Evolutionary conservation across 2,329 filamentous ascomycete species (phyloP).

Genomic region (Knufia fluminis): DNA sequence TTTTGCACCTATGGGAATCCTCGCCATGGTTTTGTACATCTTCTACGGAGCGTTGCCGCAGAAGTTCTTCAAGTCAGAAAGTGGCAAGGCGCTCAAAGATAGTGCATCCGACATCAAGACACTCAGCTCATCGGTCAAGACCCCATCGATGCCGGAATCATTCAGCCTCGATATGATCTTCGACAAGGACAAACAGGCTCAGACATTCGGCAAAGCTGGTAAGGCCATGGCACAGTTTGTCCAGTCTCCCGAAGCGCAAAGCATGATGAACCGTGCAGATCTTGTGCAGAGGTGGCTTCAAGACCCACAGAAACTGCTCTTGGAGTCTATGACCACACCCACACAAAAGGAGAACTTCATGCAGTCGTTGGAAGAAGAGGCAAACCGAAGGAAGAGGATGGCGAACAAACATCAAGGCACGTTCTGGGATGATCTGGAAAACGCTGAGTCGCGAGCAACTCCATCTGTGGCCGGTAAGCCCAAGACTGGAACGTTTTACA

Average conservation of each 20-base stretch:
- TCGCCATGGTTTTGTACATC: constrained; percentile 26
- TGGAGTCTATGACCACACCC: constrained; percentile 15
- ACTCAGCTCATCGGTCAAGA: constrained; percentile 11
- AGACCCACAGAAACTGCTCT: constrained; percentile 19
- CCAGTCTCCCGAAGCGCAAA: constrained; percentile 16
- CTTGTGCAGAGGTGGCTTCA: constrained; percentile 20
- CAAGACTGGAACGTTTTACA: not conserved
- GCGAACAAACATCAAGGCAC: constrained; percentile 15
- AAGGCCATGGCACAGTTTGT: constrained; percentile 16
- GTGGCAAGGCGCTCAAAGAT: constrained; percentile 16
- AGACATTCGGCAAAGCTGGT: constrained; percentile 18
- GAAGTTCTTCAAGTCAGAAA: constrained; percentile 23
- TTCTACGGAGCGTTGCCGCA: constrained; percentile 27
- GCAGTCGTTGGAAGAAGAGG: constrained; percentile 17
- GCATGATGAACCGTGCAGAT: constrained; percentile 18
- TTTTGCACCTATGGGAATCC: constrained; percentile 27
- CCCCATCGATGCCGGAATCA: constrained; percentile 10
- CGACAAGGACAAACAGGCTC: constrained; percentile 18
- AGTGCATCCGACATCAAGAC: constrained; percentile 19
- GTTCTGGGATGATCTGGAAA: constrained; percentile 20
- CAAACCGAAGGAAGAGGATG: constrained; percentile 9
- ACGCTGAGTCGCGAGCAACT: constrained; percentile 13
- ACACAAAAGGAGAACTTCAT: constrained; percentile 18
- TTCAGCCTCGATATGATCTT: constrained; percentile 20
- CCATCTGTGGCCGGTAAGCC: not conserved